A percentile compares a stretch with the other conserved stretches of the same genome.
Evolutionary conservation across 2,329 filamentous ascomycete genomes (phyloP).

Genomic region (Aspergillus pseudoglaucus): DNA sequence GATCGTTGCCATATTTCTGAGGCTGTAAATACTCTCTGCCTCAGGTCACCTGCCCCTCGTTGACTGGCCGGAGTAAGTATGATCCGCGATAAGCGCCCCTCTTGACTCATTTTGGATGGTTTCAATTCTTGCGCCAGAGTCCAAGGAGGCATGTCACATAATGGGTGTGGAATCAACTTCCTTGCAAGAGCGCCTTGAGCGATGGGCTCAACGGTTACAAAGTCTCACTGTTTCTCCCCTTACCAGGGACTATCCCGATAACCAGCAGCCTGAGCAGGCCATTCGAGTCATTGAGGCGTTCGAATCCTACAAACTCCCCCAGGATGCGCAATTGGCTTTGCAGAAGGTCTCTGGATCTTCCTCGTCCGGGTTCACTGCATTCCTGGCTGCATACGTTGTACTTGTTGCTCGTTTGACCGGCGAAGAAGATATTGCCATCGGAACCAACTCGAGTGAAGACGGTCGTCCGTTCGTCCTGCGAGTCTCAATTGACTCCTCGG

Average conservation of each 20-base stretch:
- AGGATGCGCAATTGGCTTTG: slow-evolving; percentile 30
- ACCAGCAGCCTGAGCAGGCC: slow-evolving; percentile 27
- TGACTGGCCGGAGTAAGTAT: too few relatives aligned
- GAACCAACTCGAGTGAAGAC: slow-evolving; percentile 38
- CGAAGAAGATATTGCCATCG: slow-evolving; percentile 45
- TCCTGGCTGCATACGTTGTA: slow-evolving; percentile 40
- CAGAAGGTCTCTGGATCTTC: slow-evolving; percentile 31
- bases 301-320: slow-evolving; percentile 34
- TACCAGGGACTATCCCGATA: slow-evolving; percentile 39
- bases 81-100: too few relatives aligned
- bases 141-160: slow-evolving; percentile 10
- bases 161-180: slow-evolving; percentile 29
- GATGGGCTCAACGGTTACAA: slow-evolving; percentile 36
- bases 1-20: too few relatives aligned
- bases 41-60: too few relatives aligned
- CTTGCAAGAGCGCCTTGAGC: slow-evolving; percentile 34
- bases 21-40: too few relatives aligned
- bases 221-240: slow-evolving; percentile 39
- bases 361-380: slow-evolving; percentile 32
- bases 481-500: slow-evolving; percentile 34
- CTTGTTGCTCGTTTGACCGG: slow-evolving; percentile 42
- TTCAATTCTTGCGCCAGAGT: too few relatives aligned
- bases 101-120: too few relatives aligned
- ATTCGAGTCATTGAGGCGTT: slow-evolving; percentile 31
- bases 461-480: slow-evolving; percentile 42